Base-by-base conservation (phyloP, 768 basidiomycete species). In the Hygrocybe coccinea region DNA sequence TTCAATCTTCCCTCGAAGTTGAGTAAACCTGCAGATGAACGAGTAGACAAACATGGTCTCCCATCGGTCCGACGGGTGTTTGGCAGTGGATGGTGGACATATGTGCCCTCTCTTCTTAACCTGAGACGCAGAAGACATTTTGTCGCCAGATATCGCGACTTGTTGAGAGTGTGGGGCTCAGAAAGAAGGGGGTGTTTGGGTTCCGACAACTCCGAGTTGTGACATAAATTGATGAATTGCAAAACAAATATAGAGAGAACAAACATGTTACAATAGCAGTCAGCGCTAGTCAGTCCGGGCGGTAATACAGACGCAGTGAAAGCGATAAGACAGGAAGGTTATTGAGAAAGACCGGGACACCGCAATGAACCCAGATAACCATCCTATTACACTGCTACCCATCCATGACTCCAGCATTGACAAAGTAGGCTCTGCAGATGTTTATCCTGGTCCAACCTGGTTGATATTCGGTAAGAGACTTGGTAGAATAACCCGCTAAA, bases 371-470 rank as follows among this genome's bases (percentile, higher is more conserved):
- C 19, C 38, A 41, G 38, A 14, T 5, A 3, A 14, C 3, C 15
- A 19, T 15, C 14, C 38, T 14, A 19, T 37, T 21, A 14, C 43
- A 43, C 3, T 17, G 21, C 47, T 51, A 57, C 52, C 50, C n/a
- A n/a, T n/a, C 53, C n/a, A 3, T 3, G 44, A 12, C 44, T 12
- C 22, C 7, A 22, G 21, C 44, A 21, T 12, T 2, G 17, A 6
- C 21, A 3, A 22, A 5, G 22, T 22, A 22, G 11, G 17, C 17
- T 17, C 21, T 22, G 44, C 21, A 22, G 21, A 12, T 5, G 74
- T 63, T 90, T 85, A 92, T 74, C 90, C 90, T 44, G 90, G 90
- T 58, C 90, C 90, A 68, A 92, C 90, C 90, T 92, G 46, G 56
- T 59, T 60, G 50, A 36, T 37, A 37, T 34, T 63, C 56, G 9